Evolutionary conservation across 305 asterid species (phyloP).

Genomic region (Solanum aculeatissimum): DNA sequence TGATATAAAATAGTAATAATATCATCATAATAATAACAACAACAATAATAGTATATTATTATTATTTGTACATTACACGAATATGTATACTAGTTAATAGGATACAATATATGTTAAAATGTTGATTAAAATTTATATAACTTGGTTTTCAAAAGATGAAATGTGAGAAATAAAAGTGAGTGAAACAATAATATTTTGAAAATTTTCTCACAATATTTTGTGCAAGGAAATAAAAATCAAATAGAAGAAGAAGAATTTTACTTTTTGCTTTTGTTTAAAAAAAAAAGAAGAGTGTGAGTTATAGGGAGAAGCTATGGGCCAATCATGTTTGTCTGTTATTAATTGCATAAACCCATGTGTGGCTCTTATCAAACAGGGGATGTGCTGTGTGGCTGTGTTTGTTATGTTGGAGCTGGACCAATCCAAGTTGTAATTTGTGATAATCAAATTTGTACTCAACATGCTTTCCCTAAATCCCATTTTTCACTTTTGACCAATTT

Average conservation of each 20-base stretch:
- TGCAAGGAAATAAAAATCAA: neutral
- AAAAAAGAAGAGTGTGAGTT: neutral
- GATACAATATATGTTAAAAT: too few species aligned
- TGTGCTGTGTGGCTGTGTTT: neutral
- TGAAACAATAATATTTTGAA: too few species aligned
- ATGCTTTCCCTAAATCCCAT: neutral
- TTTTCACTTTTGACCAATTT: neutral
- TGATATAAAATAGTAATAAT: too few species aligned
- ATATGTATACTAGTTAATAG: too few species aligned
- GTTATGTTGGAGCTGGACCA: neutral
- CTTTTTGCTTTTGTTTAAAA: too few species aligned
- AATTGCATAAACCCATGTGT: neutral
- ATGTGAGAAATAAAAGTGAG: too few species aligned
- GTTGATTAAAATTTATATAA: neutral
- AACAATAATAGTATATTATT: too few species aligned
- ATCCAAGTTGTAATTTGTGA: neutral
- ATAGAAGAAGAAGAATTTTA: neutral
- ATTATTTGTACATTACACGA: too few species aligned
- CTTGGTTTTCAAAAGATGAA: too few species aligned
- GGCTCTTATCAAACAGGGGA: neutral
- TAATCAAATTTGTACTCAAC: neutral
- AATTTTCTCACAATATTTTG: neutral
- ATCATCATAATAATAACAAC: too few species aligned
- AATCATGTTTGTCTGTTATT: neutral
- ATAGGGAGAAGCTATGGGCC: neutral